Evolutionary conservation across 805 yeast genomes (phyloP).

Genomic region (Yamadazyma ubonensis): DNA sequence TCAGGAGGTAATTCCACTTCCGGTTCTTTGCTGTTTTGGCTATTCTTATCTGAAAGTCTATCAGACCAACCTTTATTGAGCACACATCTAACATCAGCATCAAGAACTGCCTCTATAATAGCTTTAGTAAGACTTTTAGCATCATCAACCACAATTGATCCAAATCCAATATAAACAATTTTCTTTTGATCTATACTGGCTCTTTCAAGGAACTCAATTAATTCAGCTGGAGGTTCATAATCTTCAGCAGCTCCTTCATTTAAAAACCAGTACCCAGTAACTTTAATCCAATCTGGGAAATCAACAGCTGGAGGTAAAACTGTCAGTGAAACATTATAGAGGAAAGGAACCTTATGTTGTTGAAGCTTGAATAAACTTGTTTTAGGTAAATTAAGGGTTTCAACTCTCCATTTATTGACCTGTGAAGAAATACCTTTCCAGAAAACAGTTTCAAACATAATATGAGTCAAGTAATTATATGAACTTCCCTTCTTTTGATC

Average conservation of each 20-base stretch:
- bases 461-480: conserved; percentile 89
- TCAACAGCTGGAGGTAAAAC: conserved; percentile 92
- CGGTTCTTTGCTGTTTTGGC: conserved; percentile 24
- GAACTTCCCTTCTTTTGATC: conserved; percentile 92
- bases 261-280: conserved; percentile 94
- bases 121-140: conserved; percentile 77
- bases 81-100: conserved; percentile 82
- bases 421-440: conserved; percentile 92
- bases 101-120: conserved; percentile 71
- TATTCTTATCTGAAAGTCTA: conserved; percentile 40
- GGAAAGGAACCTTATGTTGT: conserved; percentile 79
- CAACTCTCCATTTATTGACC: conserved; percentile 83
- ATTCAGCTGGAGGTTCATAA: conserved; percentile 59
- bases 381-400: conserved; percentile 58
- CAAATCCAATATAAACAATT: conserved; percentile 90
- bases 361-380: conserved; percentile 72
- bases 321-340: conserved; percentile 85
- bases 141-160: conserved; percentile 87
- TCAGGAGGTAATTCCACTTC: conserved; percentile 60
- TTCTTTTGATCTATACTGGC: conserved; percentile 66
- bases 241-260: conserved; percentile 55
- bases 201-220: conserved; percentile 56
- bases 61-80: conserved; percentile 96
- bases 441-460: conserved; percentile 85
- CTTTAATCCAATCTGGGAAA: conserved; percentile 92